Evolutionary conservation across 1,139 yeast species (phyloP), one percentile per base, ranked within the genome.

Genomic region (Saccharomyces hybrid): DNA sequence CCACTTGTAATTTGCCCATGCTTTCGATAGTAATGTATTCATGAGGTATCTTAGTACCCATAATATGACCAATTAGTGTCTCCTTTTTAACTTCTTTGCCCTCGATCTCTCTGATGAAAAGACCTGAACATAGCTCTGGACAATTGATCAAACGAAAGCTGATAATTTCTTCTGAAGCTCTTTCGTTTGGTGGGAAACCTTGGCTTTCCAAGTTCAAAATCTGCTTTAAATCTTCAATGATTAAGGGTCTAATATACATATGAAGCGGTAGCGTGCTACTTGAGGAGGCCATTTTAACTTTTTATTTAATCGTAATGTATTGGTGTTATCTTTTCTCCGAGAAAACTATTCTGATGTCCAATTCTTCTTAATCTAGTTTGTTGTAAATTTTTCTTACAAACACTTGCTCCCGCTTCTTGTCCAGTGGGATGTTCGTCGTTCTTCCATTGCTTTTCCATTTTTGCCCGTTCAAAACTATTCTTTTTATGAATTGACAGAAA

Each of bases 71-170:
- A 60, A 93, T 82, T 58, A 93, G 77, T 14, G 78, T 79, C 71
- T 91, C 97, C 55, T 76, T 60, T 71, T 76, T 46, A 69, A 67
- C 64, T 13, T 71, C 74, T 28, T 69, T 71, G n/a, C 67, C 66
- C 49, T 68, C 68, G 70, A 84, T 88, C 56, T 82, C 83, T 67
- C 97, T 79, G 52, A 87, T 76, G 65, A 91, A 91, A 57, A 93
- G 77, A 1, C 98, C 98, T 4, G 91, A 82, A 61, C 95, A 84
- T 58, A 93, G 78, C 70, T 93, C 99, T 9, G 98, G 98, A 69
- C 97, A 90, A 3, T 77, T 82, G 2, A 79, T 78, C 60, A 93
- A 76, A 62, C 97, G 78, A 73, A 88, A 91, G 59, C 74, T 73
- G 56, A 88, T 73, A 63, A 80, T 84, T 55, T 83, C 89, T 27